Base-by-base conservation (phyloP, 164 flowering plant species). In the Umbellularia californica region DNA sequence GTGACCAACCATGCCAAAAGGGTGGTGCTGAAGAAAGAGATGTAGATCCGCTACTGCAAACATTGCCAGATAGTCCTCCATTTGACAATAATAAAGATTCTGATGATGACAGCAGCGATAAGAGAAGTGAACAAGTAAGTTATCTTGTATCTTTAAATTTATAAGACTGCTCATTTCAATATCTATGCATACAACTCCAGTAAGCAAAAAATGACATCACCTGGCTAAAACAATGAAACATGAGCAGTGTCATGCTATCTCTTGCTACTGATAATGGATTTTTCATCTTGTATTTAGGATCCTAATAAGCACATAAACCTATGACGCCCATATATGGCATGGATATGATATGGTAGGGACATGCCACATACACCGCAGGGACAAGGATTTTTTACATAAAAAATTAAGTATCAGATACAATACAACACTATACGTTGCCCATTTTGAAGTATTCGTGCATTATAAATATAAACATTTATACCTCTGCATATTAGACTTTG, bases 51-150 rank as follows among this genome's bases (percentile, higher is more conserved):
- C 72, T 50, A 33, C 77, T 65, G 15, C 86, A 79, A 41, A 62
- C 72, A 33, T 83, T 82, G 2, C 85, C 81, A 1, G 84, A 55
- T 6, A 86, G 88, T 75, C 86, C 90, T 79, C 91, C 96, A 12
- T 82, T 77, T 71, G 88, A 82, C 68, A 87, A 79, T 72, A 50
- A 51, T 3, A 88, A 79, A 80, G 85, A 80, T 71, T 81, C 81
- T n/a, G 86, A 86, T 65, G 81, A 79, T 75, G 82, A 86, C 28
- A 78, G 75, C 62, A 71, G 77, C 79, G 86, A 73, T 62, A 84
- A 71, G n/a, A 80, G 77, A 27, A 75, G 78, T 73, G 77, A 76
- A 68, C 87, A 68, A 41, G 93, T 88, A 81, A 77, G 87, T 65
- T 60, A 58, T 19, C 10, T 52, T 12, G 52, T 50, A 52, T 52